These are phyloP conservation scores for Bipolaris zeicola DNA, from an alignment of 2,329 filamentous ascomycete genomes.

Conservation along the genomic window DNA sequence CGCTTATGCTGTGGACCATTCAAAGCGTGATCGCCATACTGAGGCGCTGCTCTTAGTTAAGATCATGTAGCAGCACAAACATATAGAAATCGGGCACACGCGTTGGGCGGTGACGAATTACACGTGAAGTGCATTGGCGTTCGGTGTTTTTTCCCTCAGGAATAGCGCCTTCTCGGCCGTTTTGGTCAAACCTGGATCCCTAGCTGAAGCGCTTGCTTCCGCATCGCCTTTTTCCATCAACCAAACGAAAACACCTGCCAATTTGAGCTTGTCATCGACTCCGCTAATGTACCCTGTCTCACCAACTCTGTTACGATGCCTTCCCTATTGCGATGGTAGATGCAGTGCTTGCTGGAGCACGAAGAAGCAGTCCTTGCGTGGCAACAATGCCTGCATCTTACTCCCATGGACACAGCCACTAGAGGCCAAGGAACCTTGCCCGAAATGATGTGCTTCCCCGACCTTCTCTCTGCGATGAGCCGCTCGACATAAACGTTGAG, in stretches of 20 bases:
- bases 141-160: neutral
- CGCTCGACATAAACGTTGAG: neutral
- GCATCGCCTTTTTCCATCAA: neutral
- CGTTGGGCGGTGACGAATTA: neutral
- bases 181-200: neutral
- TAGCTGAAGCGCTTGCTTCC: neutral
- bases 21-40: neutral
- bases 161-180: slow-evolving; percentile 1
- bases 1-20: neutral
- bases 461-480: neutral
- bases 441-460: slow-evolving; percentile 1
- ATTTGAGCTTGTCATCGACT: neutral
- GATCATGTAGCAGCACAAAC: neutral
- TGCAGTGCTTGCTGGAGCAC: neutral
- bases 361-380: neutral
- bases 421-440: neutral
- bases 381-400: slow-evolving; percentile 1
- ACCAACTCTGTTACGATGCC: neutral
- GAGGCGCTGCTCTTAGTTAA: neutral
- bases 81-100: neutral
- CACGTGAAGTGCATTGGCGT: slow-evolving; percentile 5
- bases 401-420: neutral
- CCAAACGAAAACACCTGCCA: neutral
- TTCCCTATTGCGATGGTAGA: neutral
- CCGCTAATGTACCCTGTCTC: neutral